Percentiles rank a stretch among this genome's conserved stretches.
phyloP scores from a whole-genome alignment of 805 yeast species.

The Ogataea glucozyma region DNA sequence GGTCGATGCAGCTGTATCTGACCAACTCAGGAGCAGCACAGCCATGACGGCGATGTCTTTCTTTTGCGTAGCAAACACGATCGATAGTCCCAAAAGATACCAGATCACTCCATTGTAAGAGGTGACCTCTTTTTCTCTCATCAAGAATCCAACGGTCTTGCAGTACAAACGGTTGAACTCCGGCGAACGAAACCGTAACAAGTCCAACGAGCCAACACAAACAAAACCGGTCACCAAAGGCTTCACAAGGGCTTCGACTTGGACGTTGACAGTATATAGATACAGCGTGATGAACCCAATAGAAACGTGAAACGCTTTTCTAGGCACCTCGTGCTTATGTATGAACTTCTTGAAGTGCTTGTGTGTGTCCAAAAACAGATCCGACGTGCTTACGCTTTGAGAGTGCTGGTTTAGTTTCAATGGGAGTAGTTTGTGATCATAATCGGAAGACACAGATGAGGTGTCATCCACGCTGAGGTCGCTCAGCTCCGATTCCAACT shows the following conservation, averaged over 20 bases:
- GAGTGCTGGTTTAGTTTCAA: slow-evolving; percentile 1
- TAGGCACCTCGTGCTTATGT: slow-evolving; percentile 79
- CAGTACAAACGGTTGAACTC: slow-evolving; percentile 69
- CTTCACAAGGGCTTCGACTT: slow-evolving; percentile 55
- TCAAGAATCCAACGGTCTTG: slow-evolving; percentile 69
- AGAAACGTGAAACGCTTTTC: slow-evolving; percentile 85
- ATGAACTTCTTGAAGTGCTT: slow-evolving; percentile 31
- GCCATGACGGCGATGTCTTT: slow-evolving; percentile 82
- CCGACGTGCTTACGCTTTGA: slow-evolving; percentile 24
- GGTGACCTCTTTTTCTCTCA: slow-evolving; percentile 80
- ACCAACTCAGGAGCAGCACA: slow-evolving; percentile 86
- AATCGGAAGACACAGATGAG: slow-evolving; percentile 17
- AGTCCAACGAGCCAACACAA: slow-evolving; percentile 61
- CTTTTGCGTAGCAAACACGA: slow-evolving; percentile 69
- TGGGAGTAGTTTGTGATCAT: slow-evolving; percentile 9
- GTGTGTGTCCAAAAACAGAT: slow-evolving; percentile 30
- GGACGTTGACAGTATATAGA: slow-evolving; percentile 63
- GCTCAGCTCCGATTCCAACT: slow-evolving; percentile 20
- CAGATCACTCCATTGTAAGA: slow-evolving; percentile 83
- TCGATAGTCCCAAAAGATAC: slow-evolving; percentile 76
- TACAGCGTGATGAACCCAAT: slow-evolving; percentile 82
- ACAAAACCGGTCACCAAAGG: slow-evolving; percentile 59
- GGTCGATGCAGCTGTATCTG: slow-evolving; percentile 96
- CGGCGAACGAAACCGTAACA: slow-evolving; percentile 60
- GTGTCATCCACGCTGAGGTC: slow-evolving; percentile 16